phyloP scores from a whole-genome alignment of 352 stramenopile genomes.

The Sclerospora graminicola region DNA sequence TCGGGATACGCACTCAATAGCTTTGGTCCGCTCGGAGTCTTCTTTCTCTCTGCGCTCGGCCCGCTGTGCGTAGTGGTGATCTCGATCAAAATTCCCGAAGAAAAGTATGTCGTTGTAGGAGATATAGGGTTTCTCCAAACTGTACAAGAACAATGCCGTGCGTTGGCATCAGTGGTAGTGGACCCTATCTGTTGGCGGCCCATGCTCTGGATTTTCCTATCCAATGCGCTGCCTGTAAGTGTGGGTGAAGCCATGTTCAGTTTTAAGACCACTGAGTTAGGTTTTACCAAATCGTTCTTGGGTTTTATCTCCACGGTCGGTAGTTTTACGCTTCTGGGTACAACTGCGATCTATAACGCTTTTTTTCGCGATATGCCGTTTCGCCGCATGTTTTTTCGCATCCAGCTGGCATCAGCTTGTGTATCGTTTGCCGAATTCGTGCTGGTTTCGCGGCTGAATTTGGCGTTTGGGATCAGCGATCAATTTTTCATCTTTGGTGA shows the following conservation, averaged over 20 bases:
- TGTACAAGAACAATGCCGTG: conserved; percentile 35
- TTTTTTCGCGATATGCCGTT: conserved; percentile 76
- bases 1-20: conserved; percentile 47
- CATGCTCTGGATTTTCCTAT: conserved; percentile 78
- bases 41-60: conserved; percentile 63
- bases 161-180: conserved; percentile 45
- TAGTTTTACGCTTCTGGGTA: conserved; percentile 57
- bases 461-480: conserved; percentile 46
- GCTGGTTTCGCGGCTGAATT: conserved; percentile 59
- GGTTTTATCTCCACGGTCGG: conserved; percentile 70
- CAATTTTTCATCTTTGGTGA: conserved; percentile 77
- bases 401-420: conserved; percentile 54
- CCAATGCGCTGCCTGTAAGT: conserved; percentile 56
- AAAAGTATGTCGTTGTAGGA: conserved; percentile 22
- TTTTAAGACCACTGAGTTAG: conserved; percentile 68
- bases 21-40: conserved; percentile 53
- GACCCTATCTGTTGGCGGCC: conserved; percentile 70
- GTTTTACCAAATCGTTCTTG: conserved; percentile 71
- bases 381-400: conserved; percentile 62
- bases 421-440: conserved; percentile 64
- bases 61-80: conserved; percentile 54
- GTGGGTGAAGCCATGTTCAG: conserved; percentile 78
- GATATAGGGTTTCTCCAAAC: conserved; percentile 38
- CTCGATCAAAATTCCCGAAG: conserved; percentile 49
- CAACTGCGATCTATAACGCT: conserved; percentile 67